Base-by-base conservation (phyloP, 768 basidiomycete species). In the Tylopilus balloui region DNA sequence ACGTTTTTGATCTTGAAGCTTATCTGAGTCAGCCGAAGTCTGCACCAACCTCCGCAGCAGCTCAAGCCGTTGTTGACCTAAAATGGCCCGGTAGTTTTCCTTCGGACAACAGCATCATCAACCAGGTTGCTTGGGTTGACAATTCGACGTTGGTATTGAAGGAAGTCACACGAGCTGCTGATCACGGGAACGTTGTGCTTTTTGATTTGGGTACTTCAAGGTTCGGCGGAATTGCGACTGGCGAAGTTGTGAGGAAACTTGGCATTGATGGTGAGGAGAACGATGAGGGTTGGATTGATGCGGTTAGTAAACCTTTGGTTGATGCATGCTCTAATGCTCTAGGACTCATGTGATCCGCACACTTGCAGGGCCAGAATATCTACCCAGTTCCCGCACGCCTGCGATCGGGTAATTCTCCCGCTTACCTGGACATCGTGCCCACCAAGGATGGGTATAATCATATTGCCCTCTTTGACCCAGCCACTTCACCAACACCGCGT, bases 221-320 rank as follows among this genome's bases (percentile, higher is more conserved):
- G 34, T 59, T 52, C 1, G 59, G 57, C 7, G 62, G 45, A 11
- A 68, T 68, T 38, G 67, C 69, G 11, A 60, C 58, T 27, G 82
- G 84, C 7, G 62, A 56, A 39, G 80, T 91, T 13, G 87, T 92
- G 8, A 73, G 95, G 49, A 84, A 74, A 52, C 73, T 95, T 10
- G 95, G 93, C 4, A 78, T 80, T 62, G 63, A 83, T 29, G 95
- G 91, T 6, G 94, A 93, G 59, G 78, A 95, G 61, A 86, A 83
- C 0, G 95, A 96, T 61, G 81, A 82, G 31, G 96, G 96, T 1
- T 99, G 96, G 96, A 92, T 97, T 53, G 90, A 97, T 43, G 71
- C 80, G 52, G 92, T 91, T 54, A 52, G 85, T 73, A 25, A 45
- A 41, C 21, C 15, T 23, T 51, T 36, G n/a, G 39, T 23, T 51